Evolutionary conservation across 768 basidiomycete species (phyloP), one percentile per base, ranked within the genome.

Genomic region (Pulveroboletus ravenelii): DNA sequence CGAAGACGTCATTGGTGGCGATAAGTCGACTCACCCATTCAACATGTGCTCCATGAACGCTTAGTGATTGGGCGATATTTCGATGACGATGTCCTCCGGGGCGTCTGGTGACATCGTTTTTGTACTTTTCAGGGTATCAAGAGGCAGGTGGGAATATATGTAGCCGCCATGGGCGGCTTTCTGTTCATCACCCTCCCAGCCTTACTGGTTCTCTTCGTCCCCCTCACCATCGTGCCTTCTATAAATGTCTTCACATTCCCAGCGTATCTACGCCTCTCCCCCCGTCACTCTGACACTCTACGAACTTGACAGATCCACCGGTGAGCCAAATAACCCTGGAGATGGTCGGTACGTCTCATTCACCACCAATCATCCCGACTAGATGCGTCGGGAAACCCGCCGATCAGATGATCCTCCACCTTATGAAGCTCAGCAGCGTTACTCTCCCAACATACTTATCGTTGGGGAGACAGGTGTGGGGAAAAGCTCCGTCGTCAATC

Each of bases 401-500:
- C 2, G n/a, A 14, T 18, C 25, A 39, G 57, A 65, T 42, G 48
- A 5, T 30, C 62, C 41, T 9, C 62, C 62, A 27, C 32, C 62
- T n/a, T 63, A 64, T 34, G 45, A 56, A 14, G 10, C 29, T 1
- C 62, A 63, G 31, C 51, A 46, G 18, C 52, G 25, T 32, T 54
- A 36, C 39, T 57, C 63, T 41, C 74, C 74, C 47, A 76, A 75
- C 10, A 71, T 53, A 5, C 73, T 65, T 17, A 66, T 61, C 25
- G 73, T 76, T 17, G 69, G 64, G 3, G 64, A 66, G 41, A 65
- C 65, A 20, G 64, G 65, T 6, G 60, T 40, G 1, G 64, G 70
- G 17, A 76, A 76, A 53, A 75, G 74, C 51, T 73, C 72, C 0
- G 55, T 76, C 27, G 52, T 75, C 45, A 76, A 75, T 54, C 63